A percentile compares a stretch with the other conserved stretches of the same genome.
Evolutionary conservation across 1,284 basidiomycete genomes (phyloP).

Genomic region (Cystobasidium sp.): DNA sequence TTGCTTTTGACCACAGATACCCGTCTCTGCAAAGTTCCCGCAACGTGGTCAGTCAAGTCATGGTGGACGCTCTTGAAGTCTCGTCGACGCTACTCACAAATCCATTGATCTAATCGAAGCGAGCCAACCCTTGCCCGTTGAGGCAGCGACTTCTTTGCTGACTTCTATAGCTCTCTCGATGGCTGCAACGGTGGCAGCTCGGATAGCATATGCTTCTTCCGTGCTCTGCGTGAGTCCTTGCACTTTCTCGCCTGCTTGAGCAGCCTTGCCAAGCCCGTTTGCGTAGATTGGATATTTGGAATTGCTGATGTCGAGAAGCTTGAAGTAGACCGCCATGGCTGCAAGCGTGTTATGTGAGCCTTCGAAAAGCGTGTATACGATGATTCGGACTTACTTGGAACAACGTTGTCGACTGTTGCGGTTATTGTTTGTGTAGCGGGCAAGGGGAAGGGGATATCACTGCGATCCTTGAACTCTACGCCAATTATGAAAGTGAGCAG

Average conservation of each 20-base stretch:
- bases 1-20: conserved; percentile 41
- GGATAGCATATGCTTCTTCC: conserved; percentile 71
- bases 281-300: conserved; percentile 55
- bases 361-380: conserved; percentile 59
- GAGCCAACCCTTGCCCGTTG: conserved; percentile 52
- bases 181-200: conserved; percentile 76
- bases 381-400: conserved; percentile 65
- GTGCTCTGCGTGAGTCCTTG: conserved; percentile 68
- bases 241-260: conserved; percentile 31
- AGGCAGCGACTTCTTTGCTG: conserved; percentile 60
- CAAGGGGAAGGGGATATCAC: conserved; percentile 52
- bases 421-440: conserved; percentile 69
- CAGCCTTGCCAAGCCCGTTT: conserved; percentile 55
- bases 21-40: conserved; percentile 15
- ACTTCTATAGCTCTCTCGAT: conserved; percentile 69
- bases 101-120: conserved; percentile 36
- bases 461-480: conserved; percentile 69
- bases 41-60: no score
- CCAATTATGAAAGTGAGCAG: conserved; percentile 71
- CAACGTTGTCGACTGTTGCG: conserved; percentile 81
- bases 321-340: conserved; percentile 26
- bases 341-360: conserved; percentile 51
- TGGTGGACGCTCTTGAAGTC: not conserved
- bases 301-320: conserved; percentile 57
- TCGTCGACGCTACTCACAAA: conserved; percentile 11